These are phyloP conservation scores for Diutina ranongensis DNA, from an alignment of 1,139 yeast genomes.

Conservation along the genomic window DNA sequence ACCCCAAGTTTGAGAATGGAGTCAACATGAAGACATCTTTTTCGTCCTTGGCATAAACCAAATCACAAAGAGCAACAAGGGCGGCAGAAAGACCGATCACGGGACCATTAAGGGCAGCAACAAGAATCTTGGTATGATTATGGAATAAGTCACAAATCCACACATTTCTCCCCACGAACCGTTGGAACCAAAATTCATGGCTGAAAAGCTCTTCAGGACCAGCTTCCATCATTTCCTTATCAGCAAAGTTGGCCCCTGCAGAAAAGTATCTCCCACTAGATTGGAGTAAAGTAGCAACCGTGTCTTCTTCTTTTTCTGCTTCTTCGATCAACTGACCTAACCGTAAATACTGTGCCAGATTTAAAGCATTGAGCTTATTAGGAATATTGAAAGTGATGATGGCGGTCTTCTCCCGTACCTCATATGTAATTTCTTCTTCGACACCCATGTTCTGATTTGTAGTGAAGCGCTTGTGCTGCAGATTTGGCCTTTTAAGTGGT, in stretches of 20 bases:
- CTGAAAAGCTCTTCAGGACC: conserved; percentile 21
- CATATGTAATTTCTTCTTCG: conserved; percentile 27
- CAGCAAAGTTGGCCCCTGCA: conserved; percentile 70
- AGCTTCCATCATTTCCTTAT: conserved; percentile 19
- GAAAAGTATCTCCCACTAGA: conserved; percentile 71
- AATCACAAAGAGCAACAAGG: conserved; percentile 62
- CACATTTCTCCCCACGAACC: conserved; percentile 60
- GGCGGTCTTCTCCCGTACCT: conserved; percentile 43
- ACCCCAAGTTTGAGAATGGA: conserved; percentile 77
- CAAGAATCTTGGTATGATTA: conserved; percentile 61
- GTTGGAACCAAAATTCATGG: conserved; percentile 45
- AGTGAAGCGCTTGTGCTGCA: not conserved
- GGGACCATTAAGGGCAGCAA: conserved; percentile 78
- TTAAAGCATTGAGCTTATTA: conserved; percentile 52
- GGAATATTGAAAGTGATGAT: conserved; percentile 64
- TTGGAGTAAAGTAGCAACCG: conserved; percentile 57
- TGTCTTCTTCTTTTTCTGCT: conserved; percentile 58
- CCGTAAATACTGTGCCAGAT: conserved; percentile 51
- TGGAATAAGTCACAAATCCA: conserved; percentile 59
- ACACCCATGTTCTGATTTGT: conserved; percentile 8
- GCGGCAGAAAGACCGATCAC: conserved; percentile 76
- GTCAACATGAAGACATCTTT: conserved; percentile 46
- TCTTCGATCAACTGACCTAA: conserved; percentile 49
- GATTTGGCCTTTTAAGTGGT: not conserved
- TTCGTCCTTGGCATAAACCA: conserved; percentile 58